Evolutionary conservation across 2,329 filamentous ascomycete species (phyloP).

Genomic region (Ophiocordyceps australis): DNA sequence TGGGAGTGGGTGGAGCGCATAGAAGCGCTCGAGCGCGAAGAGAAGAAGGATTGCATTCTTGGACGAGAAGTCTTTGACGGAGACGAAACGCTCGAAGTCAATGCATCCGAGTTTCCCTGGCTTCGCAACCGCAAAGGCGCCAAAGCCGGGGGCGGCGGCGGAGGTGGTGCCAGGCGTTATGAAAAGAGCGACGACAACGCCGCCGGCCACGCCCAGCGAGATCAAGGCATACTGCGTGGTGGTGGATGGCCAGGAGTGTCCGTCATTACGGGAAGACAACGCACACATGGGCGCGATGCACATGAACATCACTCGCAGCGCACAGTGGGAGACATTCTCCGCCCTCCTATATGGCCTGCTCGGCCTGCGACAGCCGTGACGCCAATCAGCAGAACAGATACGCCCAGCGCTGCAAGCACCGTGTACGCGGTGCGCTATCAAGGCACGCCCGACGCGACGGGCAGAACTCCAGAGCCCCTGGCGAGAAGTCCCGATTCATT

Average conservation of each 20-base stretch:
- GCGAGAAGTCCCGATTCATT: conserved; percentile 20
- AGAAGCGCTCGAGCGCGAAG: conserved; percentile 77
- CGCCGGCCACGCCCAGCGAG: conserved; percentile 1
- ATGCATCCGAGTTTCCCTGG: conserved; percentile 31
- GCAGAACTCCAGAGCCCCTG: conserved; percentile 23
- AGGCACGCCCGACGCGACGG: conserved; percentile 31
- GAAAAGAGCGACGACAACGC: conserved; percentile 12
- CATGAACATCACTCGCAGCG: conserved; percentile 9
- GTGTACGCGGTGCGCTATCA: conserved; percentile 46
- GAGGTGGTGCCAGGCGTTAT: too few species aligned
- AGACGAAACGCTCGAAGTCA: conserved; percentile 70
- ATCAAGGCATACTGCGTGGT: conserved; percentile 1
- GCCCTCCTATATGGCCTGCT: conserved; percentile 34
- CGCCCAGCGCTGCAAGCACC: conserved; percentile 44
- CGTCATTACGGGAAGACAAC: conserved; percentile 9
- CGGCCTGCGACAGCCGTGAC: conserved; percentile 35
- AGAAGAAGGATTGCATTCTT: conserved; percentile 84
- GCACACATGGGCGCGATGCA: conserved; percentile 5
- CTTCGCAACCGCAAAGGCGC: conserved; percentile 17
- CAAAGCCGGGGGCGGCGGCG: conserved; percentile 10
- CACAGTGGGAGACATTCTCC: conserved; percentile 17
- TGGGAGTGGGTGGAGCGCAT: conserved; percentile 98
- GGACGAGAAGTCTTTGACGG: conserved; percentile 86
- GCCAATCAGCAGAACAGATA: conserved; percentile 42
- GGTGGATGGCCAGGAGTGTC: conserved; percentile 12